Percentiles rank a stretch among this genome's conserved stretches.
Evolutionary conservation across 1,284 basidiomycete species (phyloP).

Genomic region (Fomes fomentarius): DNA sequence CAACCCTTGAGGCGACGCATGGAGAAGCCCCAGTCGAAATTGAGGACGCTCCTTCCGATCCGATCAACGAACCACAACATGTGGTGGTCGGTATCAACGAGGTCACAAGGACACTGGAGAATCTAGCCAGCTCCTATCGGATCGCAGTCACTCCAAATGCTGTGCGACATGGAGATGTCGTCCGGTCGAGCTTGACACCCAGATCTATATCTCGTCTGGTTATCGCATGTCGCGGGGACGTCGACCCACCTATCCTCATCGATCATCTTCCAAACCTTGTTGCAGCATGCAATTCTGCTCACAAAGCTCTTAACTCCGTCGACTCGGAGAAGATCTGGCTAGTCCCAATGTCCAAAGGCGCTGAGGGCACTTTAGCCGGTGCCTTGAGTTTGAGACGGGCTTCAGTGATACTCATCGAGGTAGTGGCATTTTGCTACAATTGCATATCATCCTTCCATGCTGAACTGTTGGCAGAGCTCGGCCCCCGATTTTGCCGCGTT

Average conservation of each 20-base stretch:
- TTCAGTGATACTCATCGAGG: slow-evolving; percentile 67
- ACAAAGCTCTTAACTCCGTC: neutral
- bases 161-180: slow-evolving; percentile 6
- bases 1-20: too few relatives aligned
- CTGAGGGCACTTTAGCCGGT: slow-evolving; percentile 68
- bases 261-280: slow-evolving; percentile 76
- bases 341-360: slow-evolving; percentile 71
- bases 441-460: neutral
- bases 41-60: neutral
- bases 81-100: slow-evolving; percentile 76
- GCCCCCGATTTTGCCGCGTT: slow-evolving; percentile 44
- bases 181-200: slow-evolving; percentile 25
- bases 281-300: slow-evolving; percentile 66
- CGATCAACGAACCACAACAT: too few relatives aligned
- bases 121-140: slow-evolving; percentile 47
- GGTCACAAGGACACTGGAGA: slow-evolving; percentile 78
- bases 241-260: slow-evolving; percentile 72
- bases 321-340: slow-evolving; percentile 48
- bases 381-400: slow-evolving; percentile 70
- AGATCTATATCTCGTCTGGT: slow-evolving; percentile 40
- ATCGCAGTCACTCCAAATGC: slow-evolving; percentile 16
- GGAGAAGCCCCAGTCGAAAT: too few relatives aligned
- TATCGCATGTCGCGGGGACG: slow-evolving; percentile 72
- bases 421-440: slow-evolving; percentile 28
- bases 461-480: slow-evolving; percentile 33